phyloP scores from a whole-genome alignment of 176 grass and related monocot genomes.

The Triticum monococcum region DNA sequence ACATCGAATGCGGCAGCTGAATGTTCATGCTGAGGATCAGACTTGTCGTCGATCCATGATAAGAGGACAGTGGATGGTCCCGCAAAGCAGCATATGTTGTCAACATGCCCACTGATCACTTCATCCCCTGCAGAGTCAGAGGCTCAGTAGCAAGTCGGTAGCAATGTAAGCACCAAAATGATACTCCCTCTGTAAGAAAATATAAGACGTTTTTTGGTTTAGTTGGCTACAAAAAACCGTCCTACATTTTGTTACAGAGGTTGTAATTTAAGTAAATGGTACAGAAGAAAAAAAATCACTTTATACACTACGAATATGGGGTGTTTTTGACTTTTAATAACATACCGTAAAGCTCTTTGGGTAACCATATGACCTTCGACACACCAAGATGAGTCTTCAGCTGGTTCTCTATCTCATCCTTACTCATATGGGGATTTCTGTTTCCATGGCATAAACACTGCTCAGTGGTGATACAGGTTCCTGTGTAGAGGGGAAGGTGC shows the following conservation, averaged over 20 bases:
- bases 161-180: no score
- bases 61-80: conserved; percentile 52
- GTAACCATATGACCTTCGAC: conserved; percentile 65
- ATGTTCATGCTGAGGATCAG: conserved; percentile 53
- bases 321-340: no score
- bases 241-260: no score
- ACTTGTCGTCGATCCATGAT: conserved; percentile 49
- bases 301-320: no score
- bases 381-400: conserved; percentile 57
- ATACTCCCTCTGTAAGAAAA: background rate
- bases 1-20: conserved; percentile 40
- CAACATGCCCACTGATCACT: conserved; percentile 60
- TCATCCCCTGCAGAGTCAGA: conserved; percentile 45
- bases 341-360: conserved; percentile 57
- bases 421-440: conserved; percentile 58
- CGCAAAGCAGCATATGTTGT: conserved; percentile 69
- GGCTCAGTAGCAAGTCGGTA: no score
- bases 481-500: conserved; percentile 6
- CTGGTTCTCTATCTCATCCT: conserved; percentile 58
- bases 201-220: no score
- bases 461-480: conserved; percentile 70
- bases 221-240: no score
- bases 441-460: conserved; percentile 60
- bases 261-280: no score
- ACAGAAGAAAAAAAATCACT: no score